Evolutionary conservation across 2,329 filamentous ascomycete genomes (phyloP), one percentile per base, ranked within the genome.

Genomic region (Fusarium denticulatum): DNA sequence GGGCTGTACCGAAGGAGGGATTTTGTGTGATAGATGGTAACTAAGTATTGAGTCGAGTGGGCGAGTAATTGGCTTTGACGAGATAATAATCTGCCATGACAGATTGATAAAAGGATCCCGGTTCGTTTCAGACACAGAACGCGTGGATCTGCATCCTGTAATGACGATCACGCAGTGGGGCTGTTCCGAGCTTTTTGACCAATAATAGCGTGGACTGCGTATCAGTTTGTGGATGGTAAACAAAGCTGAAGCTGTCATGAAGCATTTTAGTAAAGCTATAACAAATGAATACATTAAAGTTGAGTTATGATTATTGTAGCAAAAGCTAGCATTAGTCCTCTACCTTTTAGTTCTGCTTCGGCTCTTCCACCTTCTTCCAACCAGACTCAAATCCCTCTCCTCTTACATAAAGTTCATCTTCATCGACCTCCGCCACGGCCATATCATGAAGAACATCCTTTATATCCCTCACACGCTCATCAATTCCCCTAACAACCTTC

Each of bases 281-380:
- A 32, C 2, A 4, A 15, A 47, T 13, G 22, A 30, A 30, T 14
- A 10, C 6, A 4, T 8, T 7, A 8, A 9, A 30, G 4, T 12
- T 12, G 0, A 4, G 6, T 7, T 0, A 16, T n/a, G 12, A 18
- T n/a, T n/a, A 8, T 16, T 30, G 6, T 16, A 4, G 7, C 2
- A 24, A 7, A 0, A 18, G 7, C 15, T 32, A 7, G 2, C 1
- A 18, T 2, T 8, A 5, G 2, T n/a, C 8, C 5, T 24, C 6
- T 34, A 7, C 22, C 7, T 18, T 2, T 10, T 14, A 7, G 6
- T 20, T 34, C 30, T 34, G 12, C 16, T 24, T 6, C 6, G 4
- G 16, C 22, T 34, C 47, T 1, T 50, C 30, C 8, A 20, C 47
- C n/a, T 2, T 4, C n/a, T 52, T 34, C 47, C 47, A 52, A 2